Percentiles rank a stretch among this genome's conserved stretches.
Evolutionary conservation across 2,329 filamentous ascomycete species (phyloP).

Genomic region (Cryphonectria radicalis): DNA sequence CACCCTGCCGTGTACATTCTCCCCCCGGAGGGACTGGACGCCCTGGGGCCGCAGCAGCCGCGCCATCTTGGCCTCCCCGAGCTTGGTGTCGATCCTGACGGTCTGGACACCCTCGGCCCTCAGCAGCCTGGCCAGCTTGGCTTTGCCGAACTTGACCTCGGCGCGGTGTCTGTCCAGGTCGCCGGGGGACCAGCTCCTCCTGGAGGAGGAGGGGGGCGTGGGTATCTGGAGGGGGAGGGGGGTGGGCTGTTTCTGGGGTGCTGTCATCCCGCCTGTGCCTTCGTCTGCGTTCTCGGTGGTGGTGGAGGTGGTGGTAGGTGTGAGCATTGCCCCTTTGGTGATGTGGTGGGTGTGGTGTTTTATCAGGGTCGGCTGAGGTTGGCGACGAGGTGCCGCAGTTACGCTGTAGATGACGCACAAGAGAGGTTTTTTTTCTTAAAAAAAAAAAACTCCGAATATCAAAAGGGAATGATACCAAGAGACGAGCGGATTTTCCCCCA

Average conservation of each 20-base stretch:
- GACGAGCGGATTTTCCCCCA: neutral
- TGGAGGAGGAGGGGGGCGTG: neutral
- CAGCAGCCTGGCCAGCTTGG: constrained; percentile 3
- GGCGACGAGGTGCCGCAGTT: neutral
- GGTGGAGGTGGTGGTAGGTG: neutral
- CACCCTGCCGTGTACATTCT: constrained; percentile 3
- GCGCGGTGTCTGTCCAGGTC: constrained; percentile 14
- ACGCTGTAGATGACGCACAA: neutral
- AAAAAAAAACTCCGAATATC: too few relatives aligned
- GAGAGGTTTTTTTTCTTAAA: too few relatives aligned
- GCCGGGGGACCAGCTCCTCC: neutral
- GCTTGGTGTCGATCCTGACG: constrained; percentile 5
- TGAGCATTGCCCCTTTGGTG: neutral
- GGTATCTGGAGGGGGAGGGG: neutral
- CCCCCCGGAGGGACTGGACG: neutral
- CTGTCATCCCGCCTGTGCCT: neutral
- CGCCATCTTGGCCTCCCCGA: constrained; percentile 18
- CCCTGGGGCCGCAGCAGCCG: neutral
- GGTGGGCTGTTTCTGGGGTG: neutral
- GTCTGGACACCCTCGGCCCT: constrained; percentile 4
- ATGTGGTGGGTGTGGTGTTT: too few relatives aligned
- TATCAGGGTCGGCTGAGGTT: neutral
- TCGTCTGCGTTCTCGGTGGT: neutral
- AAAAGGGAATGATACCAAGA: neutral
- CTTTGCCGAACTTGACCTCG: constrained; percentile 11